A percentile compares a stretch with the other conserved stretches of the same genome.
Evolutionary conservation across 2,329 filamentous ascomycete genomes (phyloP).

Genomic region (Scortechinia acanthostroma): DNA sequence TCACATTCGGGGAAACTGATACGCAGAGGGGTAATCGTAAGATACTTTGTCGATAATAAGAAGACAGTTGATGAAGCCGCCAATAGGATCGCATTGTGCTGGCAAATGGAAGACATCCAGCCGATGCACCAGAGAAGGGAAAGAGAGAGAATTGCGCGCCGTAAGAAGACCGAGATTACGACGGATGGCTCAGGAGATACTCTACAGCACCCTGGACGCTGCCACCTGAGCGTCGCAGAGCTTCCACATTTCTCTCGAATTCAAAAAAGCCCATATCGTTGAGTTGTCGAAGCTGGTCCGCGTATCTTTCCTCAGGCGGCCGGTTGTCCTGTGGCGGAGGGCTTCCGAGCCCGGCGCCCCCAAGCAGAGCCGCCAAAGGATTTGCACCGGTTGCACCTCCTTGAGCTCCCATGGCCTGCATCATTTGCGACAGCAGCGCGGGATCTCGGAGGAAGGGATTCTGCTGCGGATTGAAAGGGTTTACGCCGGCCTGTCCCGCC

Average conservation of each 20-base stretch:
- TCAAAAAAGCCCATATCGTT: constrained; percentile 99
- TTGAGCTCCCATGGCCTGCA: constrained; percentile 1
- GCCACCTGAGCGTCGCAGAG: constrained; percentile 79
- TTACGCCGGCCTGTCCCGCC: neutral
- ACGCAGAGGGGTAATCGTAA: no score
- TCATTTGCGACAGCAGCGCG: neutral
- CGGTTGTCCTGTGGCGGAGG: constrained; percentile 68
- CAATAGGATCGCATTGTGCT: no score
- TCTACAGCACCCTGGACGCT: constrained; percentile 90
- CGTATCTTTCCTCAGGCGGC: constrained; percentile 89
- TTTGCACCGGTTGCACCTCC: neutral
- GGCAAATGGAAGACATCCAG: no score
- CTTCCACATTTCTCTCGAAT: constrained; percentile 86
- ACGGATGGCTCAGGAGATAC: constrained; percentile 43
- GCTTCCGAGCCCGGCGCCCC: constrained; percentile 8
- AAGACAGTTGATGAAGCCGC: no score
- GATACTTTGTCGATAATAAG: no score
- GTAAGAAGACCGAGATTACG: no score
- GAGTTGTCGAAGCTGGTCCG: constrained; percentile 79
- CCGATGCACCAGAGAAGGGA: no score
- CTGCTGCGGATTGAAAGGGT: constrained; percentile 2
- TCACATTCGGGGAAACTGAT: no score
- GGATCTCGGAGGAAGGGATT: constrained; percentile 2
- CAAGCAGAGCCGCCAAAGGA: neutral
- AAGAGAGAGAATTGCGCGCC: no score